Evolutionary conservation across 805 yeast species (phyloP).

Genomic region (Pichia paraexigua): DNA sequence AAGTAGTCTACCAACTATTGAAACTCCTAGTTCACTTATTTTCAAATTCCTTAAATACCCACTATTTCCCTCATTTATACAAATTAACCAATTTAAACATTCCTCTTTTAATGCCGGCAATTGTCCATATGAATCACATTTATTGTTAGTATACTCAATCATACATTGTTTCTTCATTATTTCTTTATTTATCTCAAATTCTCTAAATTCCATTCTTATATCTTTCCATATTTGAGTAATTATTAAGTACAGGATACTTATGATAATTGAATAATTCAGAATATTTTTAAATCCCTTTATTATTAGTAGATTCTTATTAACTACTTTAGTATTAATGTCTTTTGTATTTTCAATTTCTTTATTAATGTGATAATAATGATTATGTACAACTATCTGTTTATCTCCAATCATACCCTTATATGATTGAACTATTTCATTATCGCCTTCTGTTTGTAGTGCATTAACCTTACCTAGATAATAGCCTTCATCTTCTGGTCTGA

Average conservation of each 20-base stretch:
- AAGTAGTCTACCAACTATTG: constrained; percentile 51
- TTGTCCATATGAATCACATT: constrained; percentile 46
- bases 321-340: background rate
- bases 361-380: constrained; percentile 10
- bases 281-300: background rate
- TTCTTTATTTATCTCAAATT: constrained; percentile 36
- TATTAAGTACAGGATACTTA: background rate
- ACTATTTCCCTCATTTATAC: constrained; percentile 44
- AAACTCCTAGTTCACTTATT: constrained; percentile 52
- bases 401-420: background rate
- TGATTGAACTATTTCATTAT: background rate
- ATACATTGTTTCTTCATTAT: constrained; percentile 49
- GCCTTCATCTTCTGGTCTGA: background rate
- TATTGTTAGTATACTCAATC: constrained; percentile 43
- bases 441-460: background rate
- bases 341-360: background rate
- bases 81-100: constrained; percentile 56
- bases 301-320: background rate
- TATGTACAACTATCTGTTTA: constrained; percentile 7
- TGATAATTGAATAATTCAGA: constrained; percentile 7
- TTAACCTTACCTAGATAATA: background rate
- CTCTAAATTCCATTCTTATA: constrained; percentile 42
- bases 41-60: constrained; percentile 42
- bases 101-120: constrained; percentile 51
- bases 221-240: constrained; percentile 42